These are phyloP conservation scores for Begonia masoniana DNA, from an alignment of 306 rosid species.

Conservation along the genomic window DNA sequence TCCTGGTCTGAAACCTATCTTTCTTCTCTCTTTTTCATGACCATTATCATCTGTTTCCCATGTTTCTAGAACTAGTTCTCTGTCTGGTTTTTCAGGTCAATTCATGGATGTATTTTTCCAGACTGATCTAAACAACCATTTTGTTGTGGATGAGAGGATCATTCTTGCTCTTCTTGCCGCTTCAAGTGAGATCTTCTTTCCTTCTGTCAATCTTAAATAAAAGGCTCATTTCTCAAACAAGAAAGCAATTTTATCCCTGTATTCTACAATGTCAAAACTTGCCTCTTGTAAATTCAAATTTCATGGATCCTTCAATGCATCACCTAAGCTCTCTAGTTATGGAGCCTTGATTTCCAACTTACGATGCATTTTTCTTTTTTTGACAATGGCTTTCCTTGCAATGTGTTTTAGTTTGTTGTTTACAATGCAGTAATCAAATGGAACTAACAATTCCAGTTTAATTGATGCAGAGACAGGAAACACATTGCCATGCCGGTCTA, in stretches of 20 bases:
- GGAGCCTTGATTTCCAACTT: no score
- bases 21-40: neutral
- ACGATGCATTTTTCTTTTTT: neutral
- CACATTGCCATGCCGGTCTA: slow-evolving; percentile 43
- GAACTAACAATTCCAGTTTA: neutral
- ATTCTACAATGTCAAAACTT: no score
- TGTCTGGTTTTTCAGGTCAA: slow-evolving; percentile 26
- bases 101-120: slow-evolving; percentile 24
- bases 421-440: no score
- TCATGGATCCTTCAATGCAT: no score
- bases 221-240: no score
- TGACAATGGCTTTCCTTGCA: neutral
- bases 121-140: slow-evolving; percentile 42
- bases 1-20: slow-evolving; percentile 24
- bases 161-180: slow-evolving; percentile 66
- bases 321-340: neutral
- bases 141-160: slow-evolving; percentile 48
- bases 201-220: no score
- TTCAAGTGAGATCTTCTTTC: slow-evolving; percentile 38
- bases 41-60: neutral
- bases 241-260: no score
- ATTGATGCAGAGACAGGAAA: slow-evolving; percentile 40
- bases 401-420: no score
- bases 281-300: no score
- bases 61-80: neutral